These are phyloP conservation scores for Viridothelium virens DNA, from an alignment of 495 filamentous ascomycete genomes.

Conservation along the genomic window DNA sequence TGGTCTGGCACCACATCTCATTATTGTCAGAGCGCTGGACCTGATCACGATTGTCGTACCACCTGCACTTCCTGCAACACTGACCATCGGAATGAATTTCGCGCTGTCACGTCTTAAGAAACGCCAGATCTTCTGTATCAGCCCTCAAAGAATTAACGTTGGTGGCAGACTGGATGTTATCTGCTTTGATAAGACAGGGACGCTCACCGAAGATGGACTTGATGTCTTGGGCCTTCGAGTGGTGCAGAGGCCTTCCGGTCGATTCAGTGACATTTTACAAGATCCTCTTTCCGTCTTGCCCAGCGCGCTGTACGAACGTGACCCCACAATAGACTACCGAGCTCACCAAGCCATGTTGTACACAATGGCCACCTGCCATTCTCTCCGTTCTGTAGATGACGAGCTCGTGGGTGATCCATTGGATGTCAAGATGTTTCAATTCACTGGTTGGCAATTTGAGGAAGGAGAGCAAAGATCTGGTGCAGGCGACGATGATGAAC, in stretches of 20 bases:
- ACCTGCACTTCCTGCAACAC: conserved; percentile 89
- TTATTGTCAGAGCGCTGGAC: conserved; percentile 86
- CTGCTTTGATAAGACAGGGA: conserved; percentile 98
- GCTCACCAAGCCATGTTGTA: conserved; percentile 66
- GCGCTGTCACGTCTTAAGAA: conserved; percentile 77
- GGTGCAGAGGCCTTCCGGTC: conserved; percentile 53
- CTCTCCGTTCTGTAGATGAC: conserved; percentile 73
- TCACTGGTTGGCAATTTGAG: conserved; percentile 87
- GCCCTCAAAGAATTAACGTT: conserved; percentile 91
- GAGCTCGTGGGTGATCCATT: conserved; percentile 90
- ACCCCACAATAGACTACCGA: conserved; percentile 52
- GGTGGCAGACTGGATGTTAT: conserved; percentile 92
- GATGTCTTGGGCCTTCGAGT: conserved; percentile 86
- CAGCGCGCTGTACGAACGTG: conserved; percentile 45
- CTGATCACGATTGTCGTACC: conserved; percentile 97
- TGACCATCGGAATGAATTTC: conserved; percentile 95
- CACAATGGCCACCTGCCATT: conserved; percentile 97
- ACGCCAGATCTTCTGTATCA: conserved; percentile 93
- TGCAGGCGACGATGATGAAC: conserved; percentile 53
- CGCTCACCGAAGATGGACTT: conserved; percentile 91
- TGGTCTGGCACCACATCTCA: conserved; percentile 74
- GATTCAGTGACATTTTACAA: conserved; percentile 54
- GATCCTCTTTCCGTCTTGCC: conserved; percentile 50
- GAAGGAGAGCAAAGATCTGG: conserved; percentile 63
- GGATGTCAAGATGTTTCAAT: conserved; percentile 98